Percentiles rank a stretch among this genome's conserved stretches.
These are phyloP conservation scores for Alnus glutinosa DNA, from an alignment of 306 rosid genomes.

Conservation along the genomic window DNA sequence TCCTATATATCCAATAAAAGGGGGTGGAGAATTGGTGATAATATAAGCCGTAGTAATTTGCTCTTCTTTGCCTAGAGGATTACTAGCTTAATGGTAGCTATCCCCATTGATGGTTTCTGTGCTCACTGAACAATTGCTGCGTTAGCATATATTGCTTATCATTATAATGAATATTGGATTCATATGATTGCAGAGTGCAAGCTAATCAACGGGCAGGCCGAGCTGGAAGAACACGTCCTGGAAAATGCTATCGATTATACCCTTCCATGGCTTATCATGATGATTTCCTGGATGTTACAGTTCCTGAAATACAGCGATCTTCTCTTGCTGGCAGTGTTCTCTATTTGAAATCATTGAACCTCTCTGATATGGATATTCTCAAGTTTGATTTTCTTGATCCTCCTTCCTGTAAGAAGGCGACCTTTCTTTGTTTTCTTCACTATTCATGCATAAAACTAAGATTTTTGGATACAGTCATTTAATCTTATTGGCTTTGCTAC, in stretches of 20 bases:
- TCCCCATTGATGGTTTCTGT: constrained; percentile 1
- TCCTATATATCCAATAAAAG: background rate
- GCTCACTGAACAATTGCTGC: background rate
- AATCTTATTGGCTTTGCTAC: constrained; percentile 48
- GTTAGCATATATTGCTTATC: background rate
- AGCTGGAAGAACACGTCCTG: constrained; percentile 97
- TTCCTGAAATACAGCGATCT: constrained; percentile 96
- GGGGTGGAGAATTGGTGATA: background rate
- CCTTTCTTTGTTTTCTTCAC: background rate
- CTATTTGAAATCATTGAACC: constrained; percentile 94
- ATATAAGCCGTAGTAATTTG: background rate
- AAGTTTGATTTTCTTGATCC: constrained; percentile 92
- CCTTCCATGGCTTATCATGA: constrained; percentile 66
- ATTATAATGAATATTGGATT: background rate
- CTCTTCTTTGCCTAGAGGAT: background rate
- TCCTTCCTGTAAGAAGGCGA: constrained; percentile 61
- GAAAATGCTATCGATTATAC: constrained; percentile 92
- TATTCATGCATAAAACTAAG: background rate
- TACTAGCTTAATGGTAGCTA: background rate
- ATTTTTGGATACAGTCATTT: constrained; percentile 20
- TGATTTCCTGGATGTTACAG: constrained; percentile 80
- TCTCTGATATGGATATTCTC: constrained; percentile 88
- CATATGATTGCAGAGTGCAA: constrained; percentile 68
- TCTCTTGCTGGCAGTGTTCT: constrained; percentile 95
- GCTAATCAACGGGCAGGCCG: constrained; percentile 96